A percentile compares a stretch with the other conserved stretches of the same genome.
These are phyloP conservation scores for Tubosaeta sp. DNA, from an alignment of 768 basidiomycete species.

Conservation along the genomic window DNA sequence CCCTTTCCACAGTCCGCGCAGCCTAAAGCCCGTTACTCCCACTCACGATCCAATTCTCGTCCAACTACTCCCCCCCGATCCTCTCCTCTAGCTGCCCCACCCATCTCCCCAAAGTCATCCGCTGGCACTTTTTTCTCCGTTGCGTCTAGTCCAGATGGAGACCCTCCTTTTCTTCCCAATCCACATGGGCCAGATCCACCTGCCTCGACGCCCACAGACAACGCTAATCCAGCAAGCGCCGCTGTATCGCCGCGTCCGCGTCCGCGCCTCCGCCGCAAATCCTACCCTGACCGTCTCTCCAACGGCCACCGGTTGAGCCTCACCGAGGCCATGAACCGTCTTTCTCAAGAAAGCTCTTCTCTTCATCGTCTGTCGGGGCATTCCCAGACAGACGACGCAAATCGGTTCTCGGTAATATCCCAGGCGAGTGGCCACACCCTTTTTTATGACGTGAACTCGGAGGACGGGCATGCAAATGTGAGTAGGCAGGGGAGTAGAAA, in stretches of 20 bases:
- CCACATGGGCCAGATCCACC: neutral
- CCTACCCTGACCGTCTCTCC: conserved; percentile 23
- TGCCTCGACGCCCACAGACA: neutral
- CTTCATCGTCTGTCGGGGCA: neutral
- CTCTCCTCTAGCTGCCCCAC: conserved; percentile 7
- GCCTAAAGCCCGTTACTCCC: conserved; percentile 2
- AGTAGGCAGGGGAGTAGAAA: neutral
- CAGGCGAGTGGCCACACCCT: conserved; percentile 25
- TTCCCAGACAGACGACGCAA: conserved; percentile 7
- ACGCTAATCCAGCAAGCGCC: neutral
- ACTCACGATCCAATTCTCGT: conserved; percentile 10
- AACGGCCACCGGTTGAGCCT: conserved; percentile 22
- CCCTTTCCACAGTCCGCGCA: conserved; percentile 6
- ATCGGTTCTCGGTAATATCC: conserved; percentile 23
- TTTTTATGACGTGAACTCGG: conserved; percentile 21
- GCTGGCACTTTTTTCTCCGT: conserved; percentile 24
- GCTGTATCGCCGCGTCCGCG: neutral
- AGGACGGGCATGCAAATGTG: neutral
- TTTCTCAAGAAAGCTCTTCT: conserved; percentile 16
- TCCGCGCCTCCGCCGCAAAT: conserved; percentile 15
- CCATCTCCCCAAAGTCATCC: conserved; percentile 28
- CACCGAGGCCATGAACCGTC: conserved; percentile 25
- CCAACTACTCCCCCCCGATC: conserved; percentile 17
- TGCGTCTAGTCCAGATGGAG: conserved; percentile 14
- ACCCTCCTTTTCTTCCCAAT: neutral